Conservation (phyloP, 768 basidiomycete species). For the Psilocybe tampanensis region DNA sequence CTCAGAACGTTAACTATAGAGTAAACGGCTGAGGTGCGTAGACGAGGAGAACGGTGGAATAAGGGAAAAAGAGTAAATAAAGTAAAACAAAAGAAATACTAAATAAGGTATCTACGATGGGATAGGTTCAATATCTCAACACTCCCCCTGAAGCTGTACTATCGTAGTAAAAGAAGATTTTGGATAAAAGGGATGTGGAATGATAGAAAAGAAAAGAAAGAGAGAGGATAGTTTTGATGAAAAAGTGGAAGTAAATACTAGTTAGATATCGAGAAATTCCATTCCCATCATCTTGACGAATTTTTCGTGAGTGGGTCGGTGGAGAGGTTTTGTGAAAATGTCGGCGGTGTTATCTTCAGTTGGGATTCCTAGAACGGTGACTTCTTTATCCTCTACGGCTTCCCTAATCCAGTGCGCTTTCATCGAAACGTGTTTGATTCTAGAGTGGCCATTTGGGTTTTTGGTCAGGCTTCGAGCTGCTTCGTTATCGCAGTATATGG, state of each 20-base stretch:
- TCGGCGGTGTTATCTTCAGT: slow-evolving; percentile 1
- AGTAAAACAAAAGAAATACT: too few species aligned
- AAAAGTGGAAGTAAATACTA: neutral
- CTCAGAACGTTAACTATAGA: too few species aligned
- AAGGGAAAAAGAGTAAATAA: too few species aligned
- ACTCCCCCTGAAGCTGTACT: slow-evolving; percentile 6
- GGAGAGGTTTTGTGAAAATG: slow-evolving; percentile 3
- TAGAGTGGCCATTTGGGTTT: neutral
- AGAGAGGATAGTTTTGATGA: neutral
- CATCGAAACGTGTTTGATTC: too few species aligned
- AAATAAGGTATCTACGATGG: too few species aligned
- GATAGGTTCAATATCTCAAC: neutral
- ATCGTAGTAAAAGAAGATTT: neutral
- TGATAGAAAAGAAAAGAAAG: too few species aligned
- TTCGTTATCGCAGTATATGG: neutral
- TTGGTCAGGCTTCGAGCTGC: neutral
- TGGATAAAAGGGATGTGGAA: too few species aligned
- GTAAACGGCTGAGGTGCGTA: too few species aligned
- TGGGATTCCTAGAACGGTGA: too few species aligned
- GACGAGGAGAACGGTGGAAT: too few species aligned
- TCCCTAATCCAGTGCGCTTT: too few species aligned
- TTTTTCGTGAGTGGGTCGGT: neutral
- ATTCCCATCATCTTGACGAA: slow-evolving; percentile 3
- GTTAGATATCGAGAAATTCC: slow-evolving; percentile 1
- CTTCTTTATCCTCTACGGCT: too few species aligned